Conservation (phyloP, 345 rosid genomes). For the Microthlaspi erraticum region DNA sequence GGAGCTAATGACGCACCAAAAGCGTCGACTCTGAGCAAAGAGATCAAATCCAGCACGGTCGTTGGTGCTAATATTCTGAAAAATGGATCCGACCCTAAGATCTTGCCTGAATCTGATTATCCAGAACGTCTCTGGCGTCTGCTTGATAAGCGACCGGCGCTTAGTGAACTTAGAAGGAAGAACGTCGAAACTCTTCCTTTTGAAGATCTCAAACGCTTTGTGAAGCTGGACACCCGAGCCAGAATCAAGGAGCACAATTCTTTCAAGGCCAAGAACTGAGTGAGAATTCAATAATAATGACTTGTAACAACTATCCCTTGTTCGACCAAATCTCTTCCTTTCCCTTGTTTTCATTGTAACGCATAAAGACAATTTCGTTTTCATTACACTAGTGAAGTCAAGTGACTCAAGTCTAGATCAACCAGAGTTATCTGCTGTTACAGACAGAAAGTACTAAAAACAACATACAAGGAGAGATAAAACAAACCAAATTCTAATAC, state of each 20-base stretch:
- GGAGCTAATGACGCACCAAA: constrained; percentile 62
- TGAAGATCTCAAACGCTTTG: constrained; percentile 76
- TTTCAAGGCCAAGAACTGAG: constrained; percentile 74
- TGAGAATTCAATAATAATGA: neutral
- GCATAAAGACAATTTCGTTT: no score
- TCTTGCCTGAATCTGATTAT: constrained; percentile 70
- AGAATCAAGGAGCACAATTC: constrained; percentile 83
- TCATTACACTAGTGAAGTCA: no score
- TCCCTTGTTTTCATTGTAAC: no score
- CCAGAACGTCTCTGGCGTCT: constrained; percentile 87
- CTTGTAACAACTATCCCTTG: neutral
- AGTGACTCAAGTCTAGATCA: neutral
- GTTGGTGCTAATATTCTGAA: constrained; percentile 82
- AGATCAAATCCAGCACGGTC: constrained; percentile 65
- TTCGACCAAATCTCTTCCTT: neutral
- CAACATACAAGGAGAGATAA: neutral
- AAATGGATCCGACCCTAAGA: constrained; percentile 83
- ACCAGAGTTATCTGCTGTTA: neutral
- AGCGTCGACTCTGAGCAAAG: constrained; percentile 63
- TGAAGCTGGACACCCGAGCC: constrained; percentile 79
- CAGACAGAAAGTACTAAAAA: neutral
- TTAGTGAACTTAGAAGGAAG: constrained; percentile 71
- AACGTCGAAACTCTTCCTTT: constrained; percentile 66
- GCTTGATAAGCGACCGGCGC: constrained; percentile 69
- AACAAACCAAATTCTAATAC: neutral